Evolutionary conservation across 164 flowering plant species (phyloP).

Genomic region (Chimonanthus praecox): DNA sequence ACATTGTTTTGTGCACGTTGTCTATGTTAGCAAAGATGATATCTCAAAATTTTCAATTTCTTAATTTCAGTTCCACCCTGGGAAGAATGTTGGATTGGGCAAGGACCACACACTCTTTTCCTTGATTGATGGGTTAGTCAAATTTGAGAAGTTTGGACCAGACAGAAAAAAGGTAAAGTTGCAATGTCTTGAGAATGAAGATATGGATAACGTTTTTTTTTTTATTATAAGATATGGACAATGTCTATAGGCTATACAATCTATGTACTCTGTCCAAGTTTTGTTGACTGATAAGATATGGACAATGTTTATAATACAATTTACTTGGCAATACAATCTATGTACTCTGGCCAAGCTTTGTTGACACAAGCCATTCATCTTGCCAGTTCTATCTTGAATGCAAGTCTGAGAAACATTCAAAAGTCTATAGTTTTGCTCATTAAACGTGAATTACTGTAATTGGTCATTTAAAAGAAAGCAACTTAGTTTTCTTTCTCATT

Average conservation of each 20-base stretch:
- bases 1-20: not conserved
- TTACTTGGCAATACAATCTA: not conserved
- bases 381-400: not conserved
- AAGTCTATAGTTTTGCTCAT: not conserved
- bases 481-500: no score
- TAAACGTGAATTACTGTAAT: not conserved
- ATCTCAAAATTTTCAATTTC: no score
- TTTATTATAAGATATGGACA: not conserved
- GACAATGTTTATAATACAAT: no score
- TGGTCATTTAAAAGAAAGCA: not conserved
- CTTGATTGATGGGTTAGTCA: conserved; percentile 84
- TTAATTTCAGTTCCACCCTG: conserved; percentile 72
- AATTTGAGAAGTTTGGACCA: conserved; percentile 88
- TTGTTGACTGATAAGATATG: no score
- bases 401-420: not conserved
- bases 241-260: not conserved
- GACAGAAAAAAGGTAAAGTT: conserved; percentile 78
- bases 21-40: not conserved
- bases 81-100: conserved; percentile 92
- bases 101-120: conserved; percentile 87
- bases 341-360: not conserved
- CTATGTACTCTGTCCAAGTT: not conserved
- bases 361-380: not conserved
- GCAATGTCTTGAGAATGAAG: not conserved
- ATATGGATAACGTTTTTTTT: not conserved